Percentiles rank a stretch among this genome's conserved stretches.
Conservation (phyloP, 305 asterid species). For the Fraxinus greggii region DNA sequence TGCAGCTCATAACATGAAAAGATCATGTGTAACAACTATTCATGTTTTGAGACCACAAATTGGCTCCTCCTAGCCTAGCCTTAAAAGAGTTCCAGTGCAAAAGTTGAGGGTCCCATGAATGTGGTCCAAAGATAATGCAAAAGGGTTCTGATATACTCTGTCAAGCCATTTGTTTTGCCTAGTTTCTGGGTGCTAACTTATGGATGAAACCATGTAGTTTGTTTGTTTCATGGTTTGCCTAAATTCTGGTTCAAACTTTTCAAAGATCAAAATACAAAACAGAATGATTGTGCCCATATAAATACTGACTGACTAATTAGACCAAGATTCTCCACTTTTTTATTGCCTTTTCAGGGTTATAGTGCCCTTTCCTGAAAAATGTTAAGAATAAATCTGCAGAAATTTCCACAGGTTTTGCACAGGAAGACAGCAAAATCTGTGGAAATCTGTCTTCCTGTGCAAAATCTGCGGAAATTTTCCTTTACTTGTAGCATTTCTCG, state of each 20-base stretch:
- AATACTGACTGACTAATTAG: not conserved
- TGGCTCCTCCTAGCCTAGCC: not conserved
- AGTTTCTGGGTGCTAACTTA: no score
- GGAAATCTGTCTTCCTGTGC: no score
- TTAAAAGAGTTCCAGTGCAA: not conserved
- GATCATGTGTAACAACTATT: conserved; percentile 5
- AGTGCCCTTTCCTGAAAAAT: conserved; percentile 25
- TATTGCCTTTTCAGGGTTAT: conserved; percentile 3
- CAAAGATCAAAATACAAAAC: not conserved
- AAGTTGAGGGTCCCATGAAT: not conserved
- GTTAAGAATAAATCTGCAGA: not conserved
- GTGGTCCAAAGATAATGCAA: conserved; percentile 25
- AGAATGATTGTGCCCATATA: not conserved
- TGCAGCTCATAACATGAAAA: not conserved
- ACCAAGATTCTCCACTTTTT: conserved; percentile 31
- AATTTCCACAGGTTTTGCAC: no score
- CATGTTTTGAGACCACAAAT: not conserved
- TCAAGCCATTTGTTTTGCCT: not conserved
- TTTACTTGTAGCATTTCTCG: no score
- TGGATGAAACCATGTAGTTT: not conserved
- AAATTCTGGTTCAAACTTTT: not conserved
- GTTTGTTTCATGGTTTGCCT: not conserved
- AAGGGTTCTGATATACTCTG: conserved; percentile 14
- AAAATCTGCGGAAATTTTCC: no score
- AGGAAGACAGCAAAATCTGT: no score